Evolutionary conservation across 2,329 filamentous ascomycete species (phyloP), one percentile per base, ranked within the genome.

Genomic region (Gremmenia infestans): DNA sequence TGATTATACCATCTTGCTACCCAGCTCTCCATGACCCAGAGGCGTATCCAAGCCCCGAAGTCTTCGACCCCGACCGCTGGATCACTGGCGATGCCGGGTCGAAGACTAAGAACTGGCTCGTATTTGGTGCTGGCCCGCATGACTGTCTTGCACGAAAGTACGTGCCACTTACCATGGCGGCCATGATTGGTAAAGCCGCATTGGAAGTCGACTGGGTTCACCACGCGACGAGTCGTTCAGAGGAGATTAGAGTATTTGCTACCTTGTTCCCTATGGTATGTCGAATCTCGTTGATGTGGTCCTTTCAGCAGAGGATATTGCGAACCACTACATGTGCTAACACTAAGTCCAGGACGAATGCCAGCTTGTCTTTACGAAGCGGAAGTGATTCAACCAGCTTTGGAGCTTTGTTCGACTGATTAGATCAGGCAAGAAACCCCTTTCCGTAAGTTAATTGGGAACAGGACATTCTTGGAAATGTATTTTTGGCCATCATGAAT

Each of bases 231-330:
- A 63, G 65, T 0, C 68, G 59, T 22, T 80, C 77, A 0, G 78
- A 81, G 57, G 74, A 80, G 64, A 80, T 81, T 32, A 68, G 94
- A 78, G 92, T 97, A 63, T 97, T 97, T 76, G 93, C 93, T 37
- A 96, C 91, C 19, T 93, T 97, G 65, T 97, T 97, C 80, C 93
- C 93, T 53, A 87, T 89, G 87, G 92, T 94, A 75, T 72, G 85
- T 77, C 3, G 9, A 32, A 32, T n/a, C 9, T 12, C 2, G 4
- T 12, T 12, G 0, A 32, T 12, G 9, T 12, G 9, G 28, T 32
- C 28, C 28, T 12, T 9, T 32, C 28, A 12, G 9, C 12, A 32
- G 28, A 32, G 28, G 9, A 32, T 32, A 32, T 4, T 32, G 9
- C 11, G 9, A 32, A 32, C 28, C 28, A 12, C 28, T 32, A 9